Evolutionary conservation across 2,329 filamentous ascomycete species (phyloP), one percentile per base, ranked within the genome.

Genomic region (Colletotrichum musicola): DNA sequence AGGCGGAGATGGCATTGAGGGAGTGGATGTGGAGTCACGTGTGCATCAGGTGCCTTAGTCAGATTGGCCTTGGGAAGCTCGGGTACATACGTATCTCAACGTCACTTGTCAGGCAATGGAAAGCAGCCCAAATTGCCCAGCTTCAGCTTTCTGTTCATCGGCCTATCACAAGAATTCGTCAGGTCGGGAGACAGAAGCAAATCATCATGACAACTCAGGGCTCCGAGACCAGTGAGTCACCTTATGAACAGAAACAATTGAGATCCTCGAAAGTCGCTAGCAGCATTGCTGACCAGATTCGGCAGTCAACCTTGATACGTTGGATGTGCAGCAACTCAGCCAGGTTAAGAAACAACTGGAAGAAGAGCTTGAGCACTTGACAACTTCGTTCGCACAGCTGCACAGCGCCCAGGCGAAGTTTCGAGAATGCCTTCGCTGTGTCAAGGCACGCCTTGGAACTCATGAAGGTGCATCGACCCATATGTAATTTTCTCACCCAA

Each of bases 311-410:
- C 84, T 99, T 75, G 89, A 91, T 75, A 90, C 88, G 70, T 91
- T 99, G 75, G 92, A 92, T 74, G 86, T 91, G 27, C 93, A 93
- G 73, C 95, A 98, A 82, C 92, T 99, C 73, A 91, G 90, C 73
- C 90, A 94, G 75, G 91, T 99, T 74, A 98, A 99, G 86, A 94
- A 96, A 80, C 95, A 98, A 80, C 91, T 99, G 73, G 95, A 97
- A 80, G 92, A 96, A 76, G 96, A 99, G 82, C 91, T 99, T 72
- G 94, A 97, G 79, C 95, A 98, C 83, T 89, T 99, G 73, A 97
- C 94, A 2, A 88, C 85, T 65, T 98, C 96, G 10, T 97, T 97
- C 83, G 87, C 92, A 58, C 96, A 97, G 79, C 89, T 99, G 1
- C 93, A 95, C 72, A 91, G 91, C 60, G 96, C 96, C 2, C 96